These are phyloP conservation scores for Piper betle DNA, from an alignment of 164 flowering plant genomes.

Conservation along the genomic window DNA sequence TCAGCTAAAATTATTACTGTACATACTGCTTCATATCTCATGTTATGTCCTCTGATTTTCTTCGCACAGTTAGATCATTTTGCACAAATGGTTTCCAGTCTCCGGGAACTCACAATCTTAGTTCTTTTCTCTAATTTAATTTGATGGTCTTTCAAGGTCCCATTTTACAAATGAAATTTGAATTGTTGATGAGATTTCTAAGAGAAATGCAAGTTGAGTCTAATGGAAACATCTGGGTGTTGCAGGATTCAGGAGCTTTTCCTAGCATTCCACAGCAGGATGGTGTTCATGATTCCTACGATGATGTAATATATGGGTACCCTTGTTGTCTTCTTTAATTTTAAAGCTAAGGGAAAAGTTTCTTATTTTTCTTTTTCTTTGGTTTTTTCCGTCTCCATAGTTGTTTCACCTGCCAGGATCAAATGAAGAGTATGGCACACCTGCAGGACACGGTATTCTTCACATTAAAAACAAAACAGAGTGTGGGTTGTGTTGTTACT, in stretches of 20 bases:
- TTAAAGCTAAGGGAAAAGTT: background rate
- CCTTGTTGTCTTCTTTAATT: conserved; percentile 7
- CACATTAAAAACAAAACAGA: background rate
- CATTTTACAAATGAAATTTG: background rate
- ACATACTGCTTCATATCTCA: no score
- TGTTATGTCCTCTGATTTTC: no score
- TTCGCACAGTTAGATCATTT: no score
- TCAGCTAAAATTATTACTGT: no score
- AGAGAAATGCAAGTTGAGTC: conserved; percentile 3
- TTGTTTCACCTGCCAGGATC: conserved; percentile 74
- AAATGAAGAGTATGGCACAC: conserved; percentile 91
- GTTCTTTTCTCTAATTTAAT: background rate
- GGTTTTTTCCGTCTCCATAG: conserved; percentile 21
- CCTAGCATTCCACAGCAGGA: conserved; percentile 62
- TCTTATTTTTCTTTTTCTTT: conserved; percentile 1
- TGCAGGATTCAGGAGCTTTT: conserved; percentile 10
- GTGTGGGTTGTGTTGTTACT: background rate
- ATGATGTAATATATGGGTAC: conserved; percentile 58
- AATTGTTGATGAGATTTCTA: background rate
- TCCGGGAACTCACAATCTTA: no score
- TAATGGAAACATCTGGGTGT: conserved; percentile 10
- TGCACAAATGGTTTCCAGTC: no score
- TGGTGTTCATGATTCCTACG: conserved; percentile 75
- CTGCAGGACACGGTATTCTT: conserved; percentile 57
- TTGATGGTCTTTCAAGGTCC: background rate